These are phyloP conservation scores for Euphorbia schlechtendalii DNA, from an alignment of 441 rosid species.

Conservation along the genomic window DNA sequence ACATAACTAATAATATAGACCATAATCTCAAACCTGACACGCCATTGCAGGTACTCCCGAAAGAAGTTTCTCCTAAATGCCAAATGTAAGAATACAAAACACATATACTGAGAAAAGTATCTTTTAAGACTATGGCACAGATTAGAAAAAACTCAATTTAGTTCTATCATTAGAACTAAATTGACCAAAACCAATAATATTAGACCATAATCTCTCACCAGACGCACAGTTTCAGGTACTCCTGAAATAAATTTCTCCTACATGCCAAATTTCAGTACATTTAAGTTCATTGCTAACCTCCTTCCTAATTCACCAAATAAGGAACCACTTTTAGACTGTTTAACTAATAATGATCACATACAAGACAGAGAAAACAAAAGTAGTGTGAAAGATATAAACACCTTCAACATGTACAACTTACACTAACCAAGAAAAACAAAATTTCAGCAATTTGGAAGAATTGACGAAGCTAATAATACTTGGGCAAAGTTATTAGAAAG, in stretches of 20 bases:
- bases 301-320: not conserved
- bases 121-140: no score
- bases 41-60: not conserved
- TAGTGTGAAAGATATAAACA: not conserved
- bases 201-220: slow-evolving; percentile 8
- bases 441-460: not conserved
- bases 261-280: slow-evolving; percentile 12
- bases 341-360: not conserved
- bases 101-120: no score
- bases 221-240: not conserved
- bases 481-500: not conserved
- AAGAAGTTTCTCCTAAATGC: slow-evolving; percentile 12
- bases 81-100: slow-evolving; percentile 4
- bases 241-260: slow-evolving; percentile 3
- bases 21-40: slow-evolving; percentile 4
- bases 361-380: no score
- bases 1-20: not conserved
- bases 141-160: not conserved
- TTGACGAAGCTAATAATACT: not conserved
- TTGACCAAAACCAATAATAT: not conserved
- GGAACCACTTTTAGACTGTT: not conserved
- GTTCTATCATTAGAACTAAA: not conserved
- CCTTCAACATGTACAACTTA: not conserved
- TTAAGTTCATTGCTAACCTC: not conserved
- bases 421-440: slow-evolving; percentile 1